Percentiles rank a stretch among this genome's conserved stretches.
Conservation (phyloP, 192 early-diverging fungal genomes). For the Diversispora epigaea region DNA sequence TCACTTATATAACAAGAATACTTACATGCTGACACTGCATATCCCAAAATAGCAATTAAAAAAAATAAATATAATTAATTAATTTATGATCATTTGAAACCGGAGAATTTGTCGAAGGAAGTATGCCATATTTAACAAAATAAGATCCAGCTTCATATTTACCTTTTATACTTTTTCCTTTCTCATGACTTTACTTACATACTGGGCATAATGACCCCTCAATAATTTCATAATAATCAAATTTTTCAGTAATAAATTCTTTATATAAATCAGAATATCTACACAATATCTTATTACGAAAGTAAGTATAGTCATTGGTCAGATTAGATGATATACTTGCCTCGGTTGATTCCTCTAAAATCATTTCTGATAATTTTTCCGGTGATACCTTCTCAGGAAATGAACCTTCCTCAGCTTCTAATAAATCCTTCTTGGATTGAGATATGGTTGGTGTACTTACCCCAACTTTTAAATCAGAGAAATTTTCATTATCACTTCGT, state of each 20-base stretch:
- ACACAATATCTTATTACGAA: conserved; percentile 12
- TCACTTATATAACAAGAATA: too few relatives aligned
- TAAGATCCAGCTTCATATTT: conserved; percentile 8
- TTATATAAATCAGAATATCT: conserved; percentile 18
- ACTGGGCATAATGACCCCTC: conserved; percentile 7
- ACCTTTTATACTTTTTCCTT: conserved; percentile 21
- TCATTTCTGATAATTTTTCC: neutral
- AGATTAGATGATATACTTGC: neutral
- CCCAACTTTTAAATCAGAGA: neutral
- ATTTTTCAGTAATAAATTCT: conserved; percentile 15
- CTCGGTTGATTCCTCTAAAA: too few relatives aligned
- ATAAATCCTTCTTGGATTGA: conserved; percentile 5
- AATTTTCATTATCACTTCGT: conserved; percentile 9
- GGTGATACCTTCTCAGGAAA: conserved; percentile 1
- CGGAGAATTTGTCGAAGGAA: conserved; percentile 8
- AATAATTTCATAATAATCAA: conserved; percentile 19
- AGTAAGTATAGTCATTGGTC: conserved; percentile 10
- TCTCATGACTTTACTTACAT: conserved; percentile 10
- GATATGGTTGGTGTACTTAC: conserved; percentile 8
- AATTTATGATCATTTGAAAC: conserved; percentile 10
- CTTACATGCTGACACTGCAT: neutral
- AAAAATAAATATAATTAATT: conserved; percentile 17
- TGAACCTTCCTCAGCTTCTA: conserved; percentile 9
- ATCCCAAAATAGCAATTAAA: conserved; percentile 13
- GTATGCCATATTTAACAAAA: neutral